These are phyloP conservation scores for Candida insectalens DNA, from an alignment of 805 yeast genomes.

Conservation along the genomic window DNA sequence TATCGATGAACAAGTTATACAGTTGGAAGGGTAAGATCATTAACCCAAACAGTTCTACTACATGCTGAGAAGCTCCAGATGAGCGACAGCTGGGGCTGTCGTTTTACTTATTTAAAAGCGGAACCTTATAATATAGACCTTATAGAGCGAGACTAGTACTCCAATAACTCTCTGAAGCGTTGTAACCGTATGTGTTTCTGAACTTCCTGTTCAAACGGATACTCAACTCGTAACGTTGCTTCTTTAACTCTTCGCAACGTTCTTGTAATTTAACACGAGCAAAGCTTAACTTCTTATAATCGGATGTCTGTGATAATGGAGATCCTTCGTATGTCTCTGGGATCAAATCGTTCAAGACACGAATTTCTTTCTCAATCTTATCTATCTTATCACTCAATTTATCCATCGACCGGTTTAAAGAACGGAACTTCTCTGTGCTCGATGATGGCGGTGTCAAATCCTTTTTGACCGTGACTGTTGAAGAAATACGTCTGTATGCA, in stretches of 20 bases:
- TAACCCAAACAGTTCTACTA: conserved; percentile 10
- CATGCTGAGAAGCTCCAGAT: conserved; percentile 11
- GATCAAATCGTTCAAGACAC: conserved; percentile 20
- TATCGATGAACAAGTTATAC: conserved; percentile 49
- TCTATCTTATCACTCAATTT: conserved; percentile 12
- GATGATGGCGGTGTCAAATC: conserved; percentile 1
- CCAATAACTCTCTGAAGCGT: conserved; percentile 34
- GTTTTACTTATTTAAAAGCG: too few relatives aligned
- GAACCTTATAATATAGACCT: too few relatives aligned
- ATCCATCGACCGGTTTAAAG: conserved; percentile 9
- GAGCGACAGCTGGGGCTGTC: too few relatives aligned
- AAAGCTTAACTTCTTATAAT: conserved; percentile 18
- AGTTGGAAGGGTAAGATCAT: conserved; percentile 44
- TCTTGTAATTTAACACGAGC: conserved; percentile 21
- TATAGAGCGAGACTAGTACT: conserved; percentile 17
- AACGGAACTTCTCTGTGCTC: background rate
- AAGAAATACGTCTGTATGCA: conserved; percentile 15
- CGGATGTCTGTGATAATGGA: conserved; percentile 10
- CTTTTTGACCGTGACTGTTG: conserved; percentile 18
- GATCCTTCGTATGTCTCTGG: conserved; percentile 12
- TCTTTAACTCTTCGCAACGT: conserved; percentile 16
- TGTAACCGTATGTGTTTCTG: conserved; percentile 20
- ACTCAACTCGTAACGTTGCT: conserved; percentile 22
- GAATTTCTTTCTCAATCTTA: conserved; percentile 23
- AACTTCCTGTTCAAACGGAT: conserved; percentile 19